phyloP scores from a whole-genome alignment of 1,139 yeast species.

The Candida buenavistaensis region DNA sequence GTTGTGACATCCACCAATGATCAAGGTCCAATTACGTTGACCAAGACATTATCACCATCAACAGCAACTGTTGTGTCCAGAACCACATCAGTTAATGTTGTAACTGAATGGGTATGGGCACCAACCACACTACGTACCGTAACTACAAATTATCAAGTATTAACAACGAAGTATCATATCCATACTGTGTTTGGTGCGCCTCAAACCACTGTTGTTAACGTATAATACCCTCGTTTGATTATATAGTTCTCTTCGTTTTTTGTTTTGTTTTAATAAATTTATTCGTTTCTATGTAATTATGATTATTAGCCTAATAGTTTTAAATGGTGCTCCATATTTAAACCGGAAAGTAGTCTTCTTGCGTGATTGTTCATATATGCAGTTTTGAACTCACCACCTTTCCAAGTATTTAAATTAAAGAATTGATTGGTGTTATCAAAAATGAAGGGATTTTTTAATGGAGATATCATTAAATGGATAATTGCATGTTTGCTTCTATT shows the following conservation, averaged over 20 bases:
- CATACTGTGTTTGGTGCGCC: constrained; percentile 14
- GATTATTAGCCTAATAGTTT: neutral
- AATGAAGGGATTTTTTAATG: constrained; percentile 17
- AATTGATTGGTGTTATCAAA: constrained; percentile 17
- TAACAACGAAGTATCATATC: constrained; percentile 12
- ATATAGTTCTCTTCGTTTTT: too few relatives aligned
- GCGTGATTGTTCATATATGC: constrained; percentile 49
- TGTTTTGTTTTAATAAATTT: neutral
- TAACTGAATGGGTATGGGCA: constrained; percentile 11
- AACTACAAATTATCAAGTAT: constrained; percentile 12
- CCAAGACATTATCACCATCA: constrained; percentile 4
- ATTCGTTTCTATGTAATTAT: neutral
- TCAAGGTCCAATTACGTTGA: constrained; percentile 2
- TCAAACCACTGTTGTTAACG: constrained; percentile 7
- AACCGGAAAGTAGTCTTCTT: constrained; percentile 38
- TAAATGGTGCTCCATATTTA: constrained; percentile 20
- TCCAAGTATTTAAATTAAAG: constrained; percentile 36
- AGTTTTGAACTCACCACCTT: constrained; percentile 36
- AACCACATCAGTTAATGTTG: constrained; percentile 6
- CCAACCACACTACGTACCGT: constrained; percentile 14
- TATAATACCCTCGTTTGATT: too few relatives aligned
- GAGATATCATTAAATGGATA: constrained; percentile 47
- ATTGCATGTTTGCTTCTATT: constrained; percentile 57
- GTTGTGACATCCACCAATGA: constrained; percentile 2
- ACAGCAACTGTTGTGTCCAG: constrained; percentile 2